Base-by-base conservation (phyloP, 2,329 filamentous ascomycete species). In the Fusarium circinatum region DNA sequence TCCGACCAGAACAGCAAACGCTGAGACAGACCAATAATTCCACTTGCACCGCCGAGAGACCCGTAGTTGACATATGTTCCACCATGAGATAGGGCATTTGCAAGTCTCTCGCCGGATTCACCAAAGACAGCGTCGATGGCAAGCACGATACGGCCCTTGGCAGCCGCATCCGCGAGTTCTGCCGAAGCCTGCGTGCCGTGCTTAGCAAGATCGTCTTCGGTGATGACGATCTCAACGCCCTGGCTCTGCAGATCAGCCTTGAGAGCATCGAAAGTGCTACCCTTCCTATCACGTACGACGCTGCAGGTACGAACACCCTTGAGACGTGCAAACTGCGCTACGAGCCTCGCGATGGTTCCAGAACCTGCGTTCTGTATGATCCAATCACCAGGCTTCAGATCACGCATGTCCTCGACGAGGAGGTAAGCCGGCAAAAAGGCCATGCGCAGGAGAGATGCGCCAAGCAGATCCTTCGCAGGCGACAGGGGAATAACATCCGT, bases 341-440 rank as follows among this genome's bases (percentile, higher is more conserved):
- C 62, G 24, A 72, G 32, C 26, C 62, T 55, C 18, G 62, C 69
- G 30, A 72, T 65, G 8, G 55, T 59, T 15, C 47, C 52, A 24
- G 69, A 62, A 22, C 58, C 69, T 14, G 54, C 62, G 20, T 72
- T 72, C 39, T 72, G 69, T 1, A 72, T 47, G 11, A 72, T 42
- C 69, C 66, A 72, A 44, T 72, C 69, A 12, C 69, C 69, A 30
- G 69, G 69, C 34, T 62, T 65, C 30, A 72, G 32, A 5, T 34
- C 34, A 12, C 62, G 58, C 48, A 70, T 63, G 5, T 62, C 66
- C 26, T 72, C 62, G 1, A 70, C 42, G 6, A 72, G 66, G 28
- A 72, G 59, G 36, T 70, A 72, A 10, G 69, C 69, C 6, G 69
- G 65, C n/a, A 65, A 7, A 42, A 72, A 55, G 1, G 30, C 66